Base-by-base conservation (phyloP, 1,139 yeast species). In the Suhomyces bokatorum region DNA sequence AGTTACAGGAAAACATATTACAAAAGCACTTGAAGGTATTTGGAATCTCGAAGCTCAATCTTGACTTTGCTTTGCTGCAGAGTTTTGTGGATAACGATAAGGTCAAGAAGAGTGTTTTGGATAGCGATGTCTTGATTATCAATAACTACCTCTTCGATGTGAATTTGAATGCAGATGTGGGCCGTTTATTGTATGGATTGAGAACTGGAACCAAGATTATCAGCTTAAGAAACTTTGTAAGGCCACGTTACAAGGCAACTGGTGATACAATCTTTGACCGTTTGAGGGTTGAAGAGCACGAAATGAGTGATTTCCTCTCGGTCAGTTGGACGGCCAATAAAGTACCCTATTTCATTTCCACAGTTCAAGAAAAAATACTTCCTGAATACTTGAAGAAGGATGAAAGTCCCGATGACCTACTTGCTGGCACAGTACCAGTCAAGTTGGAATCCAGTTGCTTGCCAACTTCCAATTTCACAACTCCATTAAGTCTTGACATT, bases 261-360 rank as follows among this genome's bases (percentile, higher is more conserved):
- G 71, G 77, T 5, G 86, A 80, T 29, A 79, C 88, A 11, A 58
- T 73, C 3, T 69, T 89, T 52, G 89, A 85, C 58, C 73, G 83
- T 55, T 70, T 89, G 46, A 68, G 72, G 34, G 91, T 88, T 3
- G 81, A 81, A 49, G 80, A 78, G 53, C 80, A 73, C 51, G 82
- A 79, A 46, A 83, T 88, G 68, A 81, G 82, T 37, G 80, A 81
- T 42, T 81, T 81, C 52, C 77, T 71, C 44, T 69, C 90, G 27
- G 97, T 90, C 13, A 86, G 95, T 47, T 90, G 97, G 97, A 89
- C 97, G 0, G 87, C 87, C 30, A 84, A 82, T 44, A 89, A 90
- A 39, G 95, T 93, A 2, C 84, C 82, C 9, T 89, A 87, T 63
- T 89, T 78, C 61, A 80, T 89, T 10, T 81, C 95, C 8, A 87